A percentile compares a stretch with the other conserved stretches of the same genome.
Evolutionary conservation across 2,329 filamentous ascomycete genomes (phyloP).

Genomic region (Alternaria consortialis): DNA sequence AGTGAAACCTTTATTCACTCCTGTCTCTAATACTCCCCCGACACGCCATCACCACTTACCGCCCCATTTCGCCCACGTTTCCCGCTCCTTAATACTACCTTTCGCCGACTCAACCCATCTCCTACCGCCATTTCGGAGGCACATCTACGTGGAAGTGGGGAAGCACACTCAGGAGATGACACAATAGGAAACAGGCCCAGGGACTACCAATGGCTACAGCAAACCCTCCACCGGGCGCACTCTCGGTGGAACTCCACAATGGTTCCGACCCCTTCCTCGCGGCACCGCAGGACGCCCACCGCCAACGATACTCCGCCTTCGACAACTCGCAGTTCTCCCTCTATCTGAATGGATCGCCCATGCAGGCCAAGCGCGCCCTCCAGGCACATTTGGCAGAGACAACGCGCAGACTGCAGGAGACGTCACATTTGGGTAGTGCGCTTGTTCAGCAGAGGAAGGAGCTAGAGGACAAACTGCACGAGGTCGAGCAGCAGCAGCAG

Average conservation of each 20-base stretch:
- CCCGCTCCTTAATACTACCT: slow-evolving; percentile 12
- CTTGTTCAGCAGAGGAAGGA: slow-evolving; percentile 88
- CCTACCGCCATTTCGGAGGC: slow-evolving; percentile 5
- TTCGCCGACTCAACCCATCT: slow-evolving; percentile 4
- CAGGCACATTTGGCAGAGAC: slow-evolving; percentile 94
- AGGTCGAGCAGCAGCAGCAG: slow-evolving; percentile 78
- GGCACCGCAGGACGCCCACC: slow-evolving; percentile 49
- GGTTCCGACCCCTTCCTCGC: slow-evolving; percentile 57
- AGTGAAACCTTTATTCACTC: slow-evolving; percentile 30
- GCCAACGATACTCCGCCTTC: slow-evolving; percentile 82
- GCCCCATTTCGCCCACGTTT: slow-evolving; percentile 4
- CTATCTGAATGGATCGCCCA: slow-evolving; percentile 78
- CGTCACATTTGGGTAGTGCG: slow-evolving; percentile 86
- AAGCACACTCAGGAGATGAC: slow-evolving; percentile 38
- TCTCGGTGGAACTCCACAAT: slow-evolving; percentile 50
- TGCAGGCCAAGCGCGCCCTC: slow-evolving; percentile 86
- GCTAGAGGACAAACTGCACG: slow-evolving; percentile 80
- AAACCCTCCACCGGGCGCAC: slow-evolving; percentile 53
- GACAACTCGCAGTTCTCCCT: slow-evolving; percentile 82
- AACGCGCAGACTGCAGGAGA: slow-evolving; percentile 88
- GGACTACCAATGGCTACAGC: slow-evolving; percentile 54
- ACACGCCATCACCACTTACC: slow-evolving; percentile 5
- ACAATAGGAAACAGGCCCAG: slow-evolving; percentile 27
- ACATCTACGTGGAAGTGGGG: slow-evolving; percentile 3
- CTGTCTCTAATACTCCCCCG: slow-evolving; percentile 15